Evolutionary conservation across 257 asterid species (phyloP), one percentile per base, ranked within the genome.

Genomic region (Penstemon davidsonii): DNA sequence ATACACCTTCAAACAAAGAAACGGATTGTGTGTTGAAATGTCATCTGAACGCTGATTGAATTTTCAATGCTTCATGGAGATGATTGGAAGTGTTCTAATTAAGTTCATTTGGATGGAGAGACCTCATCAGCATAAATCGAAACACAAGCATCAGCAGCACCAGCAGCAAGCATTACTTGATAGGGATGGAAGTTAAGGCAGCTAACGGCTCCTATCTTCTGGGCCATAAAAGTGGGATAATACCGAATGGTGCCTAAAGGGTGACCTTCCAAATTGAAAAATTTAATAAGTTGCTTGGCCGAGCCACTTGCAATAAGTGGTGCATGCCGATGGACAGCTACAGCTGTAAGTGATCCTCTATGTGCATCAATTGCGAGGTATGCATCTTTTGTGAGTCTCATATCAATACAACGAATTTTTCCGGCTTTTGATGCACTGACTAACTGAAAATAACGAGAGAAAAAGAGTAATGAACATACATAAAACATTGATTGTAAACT

Each of bases 381-480:
- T 8, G 88, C 69, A 7, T 87, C 87, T 68, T 61, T 76, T 12
- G 80, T 73, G 60, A 68, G 64, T 84, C 99, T 91, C 84, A 91
- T 76, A 60, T 81, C 98, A 38, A 94, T 89, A 72, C 91, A 87
- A 80, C 87, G 96, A 65, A 94, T 91, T 67, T 83, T 82, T 64
- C 99, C 99, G 40, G 95, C 99, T 62, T 91, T 97, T 39, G 98
- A 88, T 43, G 99, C 99, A 75, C 99, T 94, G 39, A 91, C 84
- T 3, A 94, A 78, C 99, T 94, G 83, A 44, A 66, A 71, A 40
- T 53, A 25, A 52, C 33, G 63, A 40, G 13, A 43, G 64, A 73
- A 66, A 67, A 62, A 53, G 64, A 56, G 54, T 54, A 64, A 61
- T 49, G 53, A 25, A 25, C 33, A 25, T 25, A 25, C 33, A 25